A percentile compares a stretch with the other conserved stretches of the same genome.
phyloP scores from a whole-genome alignment of 768 basidiomycete species.

The Lentinula lateritia region DNA sequence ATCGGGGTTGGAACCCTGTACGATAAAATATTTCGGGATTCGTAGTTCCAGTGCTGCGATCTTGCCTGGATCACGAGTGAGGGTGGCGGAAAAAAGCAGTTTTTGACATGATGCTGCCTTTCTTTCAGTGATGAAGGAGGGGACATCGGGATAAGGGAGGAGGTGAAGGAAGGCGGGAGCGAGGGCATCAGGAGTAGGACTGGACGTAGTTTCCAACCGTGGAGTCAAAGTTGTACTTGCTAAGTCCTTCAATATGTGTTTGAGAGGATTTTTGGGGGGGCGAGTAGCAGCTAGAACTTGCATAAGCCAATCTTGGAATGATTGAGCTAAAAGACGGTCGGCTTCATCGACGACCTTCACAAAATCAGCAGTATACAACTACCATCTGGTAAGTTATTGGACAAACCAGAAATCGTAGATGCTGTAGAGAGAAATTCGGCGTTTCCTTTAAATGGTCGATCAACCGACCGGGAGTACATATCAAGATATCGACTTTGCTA shows the following conservation, averaged over 20 bases:
- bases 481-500: constrained; percentile 88
- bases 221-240: neutral
- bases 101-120: constrained; percentile 80
- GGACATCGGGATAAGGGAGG: constrained; percentile 31
- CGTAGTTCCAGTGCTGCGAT: constrained; percentile 75
- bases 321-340: constrained; percentile 90
- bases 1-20: constrained; percentile 44
- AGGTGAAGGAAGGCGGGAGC: constrained; percentile 54
- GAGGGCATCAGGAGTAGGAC: constrained; percentile 45
- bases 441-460: constrained; percentile 92
- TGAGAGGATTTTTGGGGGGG: constrained; percentile 17
- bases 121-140: constrained; percentile 51
- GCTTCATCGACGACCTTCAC: constrained; percentile 93
- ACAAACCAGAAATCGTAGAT: constrained; percentile 87
- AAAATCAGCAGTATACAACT: neutral
- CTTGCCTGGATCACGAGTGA: constrained; percentile 92
- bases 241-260: neutral
- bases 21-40: constrained; percentile 83
- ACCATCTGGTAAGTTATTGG: neutral
- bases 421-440: constrained; percentile 86
- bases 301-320: constrained; percentile 93
- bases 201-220: neutral
- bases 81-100: constrained; percentile 91
- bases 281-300: constrained; percentile 75
- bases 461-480: constrained; percentile 92